A percentile compares a stretch with the other conserved stretches of the same genome.
phyloP scores from a whole-genome alignment of 768 basidiomycete species.

The Mycena olivaceomarginata region DNA sequence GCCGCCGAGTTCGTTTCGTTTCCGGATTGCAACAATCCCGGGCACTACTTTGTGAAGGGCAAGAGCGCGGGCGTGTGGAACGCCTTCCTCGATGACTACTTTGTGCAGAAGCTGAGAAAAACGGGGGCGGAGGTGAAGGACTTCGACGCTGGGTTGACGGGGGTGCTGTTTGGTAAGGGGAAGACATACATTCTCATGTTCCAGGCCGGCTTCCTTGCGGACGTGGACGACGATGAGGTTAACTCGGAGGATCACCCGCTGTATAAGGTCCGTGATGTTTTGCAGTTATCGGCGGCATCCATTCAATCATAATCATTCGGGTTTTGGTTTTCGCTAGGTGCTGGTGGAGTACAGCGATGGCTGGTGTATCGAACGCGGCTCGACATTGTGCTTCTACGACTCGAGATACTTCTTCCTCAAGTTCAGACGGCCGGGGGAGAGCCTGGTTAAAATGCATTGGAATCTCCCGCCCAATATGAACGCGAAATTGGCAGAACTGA shows the following conservation, averaged over 20 bases:
- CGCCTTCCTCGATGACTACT: background rate
- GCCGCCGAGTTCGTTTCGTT: conserved; percentile 27
- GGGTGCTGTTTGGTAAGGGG: conserved; percentile 36
- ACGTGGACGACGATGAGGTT: conserved; percentile 17
- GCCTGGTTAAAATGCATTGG: conserved; percentile 26
- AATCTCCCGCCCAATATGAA: conserved; percentile 29
- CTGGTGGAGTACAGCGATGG: conserved; percentile 10
- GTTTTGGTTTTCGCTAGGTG: background rate
- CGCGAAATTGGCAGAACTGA: conserved; percentile 17
- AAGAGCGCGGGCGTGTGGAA: conserved; percentile 21
- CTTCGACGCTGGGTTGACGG: conserved; percentile 23
- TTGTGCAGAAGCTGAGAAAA: background rate
- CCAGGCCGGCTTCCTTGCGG: conserved; percentile 8
- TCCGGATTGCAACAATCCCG: conserved; percentile 11
- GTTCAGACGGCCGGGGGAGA: conserved; percentile 22
- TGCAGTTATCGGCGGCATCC: background rate
- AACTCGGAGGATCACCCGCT: conserved; percentile 16
- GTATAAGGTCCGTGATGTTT: conserved; percentile 6
- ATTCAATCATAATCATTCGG: background rate
- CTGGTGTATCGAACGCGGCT: conserved; percentile 37
- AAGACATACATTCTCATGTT: conserved; percentile 15
- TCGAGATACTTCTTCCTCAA: conserved; percentile 30
- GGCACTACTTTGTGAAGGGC: conserved; percentile 21
- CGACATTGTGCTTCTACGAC: conserved; percentile 39
- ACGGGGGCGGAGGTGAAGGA: background rate